These are phyloP conservation scores for Daldinia concentrica DNA, from an alignment of 495 filamentous ascomycete genomes.

Conservation along the genomic window DNA sequence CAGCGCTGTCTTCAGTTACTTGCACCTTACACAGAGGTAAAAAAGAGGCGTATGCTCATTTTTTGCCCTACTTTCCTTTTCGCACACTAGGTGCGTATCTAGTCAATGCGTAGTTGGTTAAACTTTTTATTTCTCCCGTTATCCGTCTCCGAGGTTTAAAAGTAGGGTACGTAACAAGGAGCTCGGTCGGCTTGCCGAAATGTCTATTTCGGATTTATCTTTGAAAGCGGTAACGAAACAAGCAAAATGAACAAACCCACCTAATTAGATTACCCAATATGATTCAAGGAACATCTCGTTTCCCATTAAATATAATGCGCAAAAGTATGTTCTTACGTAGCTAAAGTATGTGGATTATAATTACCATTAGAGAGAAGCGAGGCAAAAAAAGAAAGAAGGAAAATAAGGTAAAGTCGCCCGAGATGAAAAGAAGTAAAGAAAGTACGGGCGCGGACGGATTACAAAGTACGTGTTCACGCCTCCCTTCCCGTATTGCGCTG, in stretches of 20 bases:
- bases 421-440: constrained; percentile 15
- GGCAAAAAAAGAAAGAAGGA: not conserved
- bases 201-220: constrained; percentile 1
- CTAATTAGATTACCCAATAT: not conserved
- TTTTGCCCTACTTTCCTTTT: not conserved
- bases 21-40: not conserved
- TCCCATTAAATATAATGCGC: not conserved
- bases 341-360: not conserved
- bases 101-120: constrained; percentile 14
- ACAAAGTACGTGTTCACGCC: constrained; percentile 35
- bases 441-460: constrained; percentile 31
- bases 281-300: constrained; percentile 1
- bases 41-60: constrained; percentile 8
- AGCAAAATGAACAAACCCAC: constrained; percentile 3
- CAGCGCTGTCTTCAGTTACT: not conserved
- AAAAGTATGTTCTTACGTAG: not conserved
- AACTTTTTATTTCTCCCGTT: constrained; percentile 25
- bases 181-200: constrained; percentile 27
- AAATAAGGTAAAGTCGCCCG: constrained; percentile 1
- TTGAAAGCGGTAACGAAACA: constrained; percentile 7
- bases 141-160: constrained; percentile 5
- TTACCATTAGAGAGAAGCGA: not conserved
- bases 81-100: constrained; percentile 17
- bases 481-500: constrained; percentile 34
- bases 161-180: constrained; percentile 6